Conservation (phyloP, 2,329 filamentous ascomycete species). For the Fusarium albidum region DNA sequence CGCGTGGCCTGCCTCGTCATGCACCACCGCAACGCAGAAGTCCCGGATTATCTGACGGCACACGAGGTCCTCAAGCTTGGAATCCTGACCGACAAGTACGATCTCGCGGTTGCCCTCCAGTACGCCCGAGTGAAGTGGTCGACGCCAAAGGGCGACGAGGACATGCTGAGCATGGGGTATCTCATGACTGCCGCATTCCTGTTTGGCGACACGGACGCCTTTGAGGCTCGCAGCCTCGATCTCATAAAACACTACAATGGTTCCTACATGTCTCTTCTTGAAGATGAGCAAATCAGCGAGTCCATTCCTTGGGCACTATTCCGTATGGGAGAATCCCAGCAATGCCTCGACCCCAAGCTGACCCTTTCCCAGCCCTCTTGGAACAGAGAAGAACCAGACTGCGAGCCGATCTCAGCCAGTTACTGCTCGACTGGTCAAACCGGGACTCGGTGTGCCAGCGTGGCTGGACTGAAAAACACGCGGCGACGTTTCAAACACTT, state of each 20-base stretch:
- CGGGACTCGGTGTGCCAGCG: no score
- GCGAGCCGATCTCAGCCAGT: background rate
- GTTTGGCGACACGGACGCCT: background rate
- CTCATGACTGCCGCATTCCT: background rate
- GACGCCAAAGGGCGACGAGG: background rate
- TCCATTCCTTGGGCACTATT: background rate
- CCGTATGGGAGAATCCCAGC: background rate
- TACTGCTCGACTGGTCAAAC: background rate
- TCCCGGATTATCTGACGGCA: conserved; percentile 5
- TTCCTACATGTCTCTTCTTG: background rate
- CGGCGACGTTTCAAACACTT: no score
- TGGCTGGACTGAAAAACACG: no score
- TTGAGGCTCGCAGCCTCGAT: background rate
- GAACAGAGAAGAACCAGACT: background rate
- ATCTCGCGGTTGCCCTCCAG: conserved; percentile 1
- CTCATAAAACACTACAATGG: background rate
- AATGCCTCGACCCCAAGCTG: background rate
- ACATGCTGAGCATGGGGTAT: background rate
- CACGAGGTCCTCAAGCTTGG: conserved; percentile 23
- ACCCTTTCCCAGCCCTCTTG: background rate
- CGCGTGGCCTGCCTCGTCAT: conserved; percentile 6
- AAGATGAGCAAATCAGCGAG: background rate
- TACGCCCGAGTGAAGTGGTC: conserved; percentile 4
- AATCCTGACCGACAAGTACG: conserved; percentile 7
- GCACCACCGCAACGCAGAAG: background rate